Base-by-base conservation (phyloP, 768 basidiomycete species). In the Phanerochaete sordida region DNA sequence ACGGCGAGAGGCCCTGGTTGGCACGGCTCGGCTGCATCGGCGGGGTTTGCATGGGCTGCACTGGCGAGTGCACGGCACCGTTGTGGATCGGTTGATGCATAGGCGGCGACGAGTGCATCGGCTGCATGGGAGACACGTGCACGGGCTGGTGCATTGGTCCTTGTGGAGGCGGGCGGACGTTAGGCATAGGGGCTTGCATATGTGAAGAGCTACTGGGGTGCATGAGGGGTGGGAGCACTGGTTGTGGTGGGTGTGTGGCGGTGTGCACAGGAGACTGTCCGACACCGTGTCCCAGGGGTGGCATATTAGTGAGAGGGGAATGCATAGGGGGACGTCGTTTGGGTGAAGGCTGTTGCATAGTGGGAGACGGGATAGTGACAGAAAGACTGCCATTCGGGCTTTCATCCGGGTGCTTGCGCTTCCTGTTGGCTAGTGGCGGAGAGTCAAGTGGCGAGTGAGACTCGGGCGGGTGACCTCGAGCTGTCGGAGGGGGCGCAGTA, bases 1-100 rank as follows among this genome's bases (percentile, higher is more conserved):
- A 86, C 7, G 86, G 86, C 1, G 84, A 86, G 28, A 87, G 74
- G 12, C 71, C 71, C 56, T 64, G 64, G 15, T 76, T 82, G 61
- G 82, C 9, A 72, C 74, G 55, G 70, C 74, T 57, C 75, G 71
- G 51, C 72, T 68, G 6, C 74, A 74, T 13, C 37, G 54, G 46
- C 21, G 56, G 59, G 21, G 63, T 52, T 23, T 51, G 31, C 47
- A 58, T 48, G 15, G 30, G 31, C 33, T 54, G 53, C 9, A 39
- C 35, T 31, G 53, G 53, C 35, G 53, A 54, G 37, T 43, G 53
- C 53, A 24, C 26, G 21, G 33, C 24, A 16, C 33, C 33, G 53
- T 54, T 37, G 53, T 54, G 53, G 2, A 39, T 39, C 6, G 53
- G 23, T 5, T 21, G 35, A n/a, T 54, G 53, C 53, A 69, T 68